These are phyloP conservation scores for Tephrocybe sp. DNA, from an alignment of 768 basidiomycete species.

Conservation along the genomic window DNA sequence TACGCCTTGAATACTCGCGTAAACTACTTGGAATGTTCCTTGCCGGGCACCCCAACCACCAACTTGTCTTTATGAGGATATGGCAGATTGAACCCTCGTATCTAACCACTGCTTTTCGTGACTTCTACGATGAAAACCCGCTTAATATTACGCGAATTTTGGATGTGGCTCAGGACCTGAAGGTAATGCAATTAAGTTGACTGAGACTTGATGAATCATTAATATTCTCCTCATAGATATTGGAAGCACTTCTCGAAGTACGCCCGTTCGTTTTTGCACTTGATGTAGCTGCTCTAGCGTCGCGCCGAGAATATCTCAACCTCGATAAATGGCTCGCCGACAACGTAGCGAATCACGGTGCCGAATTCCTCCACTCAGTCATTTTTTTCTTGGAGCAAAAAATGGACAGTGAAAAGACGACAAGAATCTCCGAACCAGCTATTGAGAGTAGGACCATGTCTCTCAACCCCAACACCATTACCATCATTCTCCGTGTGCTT, in stretches of 20 bases:
- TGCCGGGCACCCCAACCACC: constrained; percentile 90
- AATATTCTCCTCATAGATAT: constrained; percentile 49
- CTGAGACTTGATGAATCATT: neutral
- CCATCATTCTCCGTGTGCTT: constrained; percentile 88
- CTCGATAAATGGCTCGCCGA: constrained; percentile 96
- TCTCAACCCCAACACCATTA: constrained; percentile 83
- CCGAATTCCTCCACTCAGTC: constrained; percentile 83
- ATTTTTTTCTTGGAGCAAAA: constrained; percentile 90
- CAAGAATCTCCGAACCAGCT: constrained; percentile 73
- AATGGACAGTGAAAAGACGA: constrained; percentile 83
- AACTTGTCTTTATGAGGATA: constrained; percentile 94
- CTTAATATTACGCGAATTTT: constrained; percentile 92
- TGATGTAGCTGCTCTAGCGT: constrained; percentile 92
- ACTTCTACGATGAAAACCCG: constrained; percentile 89
- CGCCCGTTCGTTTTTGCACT: constrained; percentile 87
- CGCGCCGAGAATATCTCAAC: constrained; percentile 90
- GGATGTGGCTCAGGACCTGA: constrained; percentile 93
- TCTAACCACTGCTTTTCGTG: constrained; percentile 83
- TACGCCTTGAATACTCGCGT: constrained; percentile 83
- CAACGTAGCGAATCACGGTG: constrained; percentile 77
- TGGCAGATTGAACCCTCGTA: constrained; percentile 89
- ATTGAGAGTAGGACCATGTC: constrained; percentile 82
- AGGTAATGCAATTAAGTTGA: constrained; percentile 46
- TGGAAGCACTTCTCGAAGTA: constrained; percentile 89
- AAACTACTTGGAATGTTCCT: constrained; percentile 88